Percentiles rank a stretch among this genome's conserved stretches.
phyloP scores from a whole-genome alignment of 2,329 filamentous ascomycete species.

The Pseudofabraea citricarpa region DNA sequence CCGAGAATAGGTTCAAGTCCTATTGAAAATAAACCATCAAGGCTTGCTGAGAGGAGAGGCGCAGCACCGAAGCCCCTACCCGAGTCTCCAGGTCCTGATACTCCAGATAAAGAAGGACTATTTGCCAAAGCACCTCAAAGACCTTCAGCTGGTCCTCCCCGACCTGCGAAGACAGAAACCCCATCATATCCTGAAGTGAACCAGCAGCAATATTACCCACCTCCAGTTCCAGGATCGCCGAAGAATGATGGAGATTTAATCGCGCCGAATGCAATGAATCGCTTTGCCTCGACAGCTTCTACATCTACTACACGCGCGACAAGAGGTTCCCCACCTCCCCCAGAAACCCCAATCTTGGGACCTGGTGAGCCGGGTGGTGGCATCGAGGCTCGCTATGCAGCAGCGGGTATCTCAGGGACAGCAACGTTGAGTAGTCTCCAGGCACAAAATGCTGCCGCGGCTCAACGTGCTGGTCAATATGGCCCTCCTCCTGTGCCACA shows the following conservation, averaged over 20 bases:
- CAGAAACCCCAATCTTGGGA: slow-evolving; percentile 81
- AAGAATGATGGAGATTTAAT: slow-evolving; percentile 20
- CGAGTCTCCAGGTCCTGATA: slow-evolving; percentile 73
- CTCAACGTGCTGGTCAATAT: slow-evolving; percentile 79
- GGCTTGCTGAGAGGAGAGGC: slow-evolving; percentile 76
- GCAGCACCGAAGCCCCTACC: slow-evolving; percentile 78
- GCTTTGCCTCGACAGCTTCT: slow-evolving; percentile 77
- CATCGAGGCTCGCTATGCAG: slow-evolving; percentile 88
- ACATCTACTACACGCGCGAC: slow-evolving; percentile 90
- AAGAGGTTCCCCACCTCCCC: slow-evolving; percentile 88
- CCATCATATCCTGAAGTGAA: slow-evolving; percentile 20
- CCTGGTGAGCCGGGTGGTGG: slow-evolving; percentile 68
- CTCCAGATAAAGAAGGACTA: slow-evolving; percentile 72
- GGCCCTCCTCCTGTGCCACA: slow-evolving; percentile 41
- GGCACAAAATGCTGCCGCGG: slow-evolving; percentile 72
- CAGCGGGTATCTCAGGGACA: slow-evolving; percentile 82
- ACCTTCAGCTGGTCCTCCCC: slow-evolving; percentile 11
- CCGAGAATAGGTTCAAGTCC: slow-evolving; percentile 31
- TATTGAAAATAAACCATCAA: slow-evolving; percentile 52
- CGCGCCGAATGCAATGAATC: slow-evolving; percentile 45
- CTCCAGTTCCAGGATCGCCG: slow-evolving; percentile 35
- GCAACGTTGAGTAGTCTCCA: slow-evolving; percentile 72
- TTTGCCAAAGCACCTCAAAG: slow-evolving; percentile 57
- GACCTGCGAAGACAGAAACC: slow-evolving; percentile 15
- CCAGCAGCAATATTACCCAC: slow-evolving; percentile 47